A percentile compares a stretch with the other conserved stretches of the same genome.
These are phyloP conservation scores for Teunomyces kruisii DNA, from an alignment of 805 yeast species.

Conservation along the genomic window DNA sequence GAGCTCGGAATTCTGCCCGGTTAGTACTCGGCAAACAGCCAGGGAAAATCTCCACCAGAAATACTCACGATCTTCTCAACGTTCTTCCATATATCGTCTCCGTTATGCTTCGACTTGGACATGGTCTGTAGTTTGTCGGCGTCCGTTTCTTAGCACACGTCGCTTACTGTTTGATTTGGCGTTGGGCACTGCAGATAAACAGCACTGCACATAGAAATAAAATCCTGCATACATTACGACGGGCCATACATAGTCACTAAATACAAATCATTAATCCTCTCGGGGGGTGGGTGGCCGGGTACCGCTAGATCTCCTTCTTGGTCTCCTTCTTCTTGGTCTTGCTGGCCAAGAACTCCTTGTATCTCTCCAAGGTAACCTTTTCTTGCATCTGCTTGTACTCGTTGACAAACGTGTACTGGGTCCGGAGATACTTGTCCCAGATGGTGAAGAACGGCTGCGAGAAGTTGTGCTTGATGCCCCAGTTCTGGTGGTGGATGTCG, in stretches of 20 bases:
- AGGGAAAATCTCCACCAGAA: too few relatives aligned
- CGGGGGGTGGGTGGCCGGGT: too few relatives aligned
- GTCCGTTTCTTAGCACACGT: too few relatives aligned
- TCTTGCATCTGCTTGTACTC: conserved; percentile 65
- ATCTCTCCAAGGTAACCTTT: conserved; percentile 65
- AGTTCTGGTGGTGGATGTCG: conserved; percentile 95
- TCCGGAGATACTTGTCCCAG: conserved; percentile 78
- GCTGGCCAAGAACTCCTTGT: conserved; percentile 53
- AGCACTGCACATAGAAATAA: too few relatives aligned
- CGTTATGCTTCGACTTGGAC: conserved; percentile 39
- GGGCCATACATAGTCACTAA: neutral
- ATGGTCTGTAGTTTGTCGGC: conserved; percentile 15
- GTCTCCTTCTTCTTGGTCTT: conserved; percentile 20
- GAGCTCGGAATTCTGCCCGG: conserved; percentile 77
- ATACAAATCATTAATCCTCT: neutral
- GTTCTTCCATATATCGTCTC: conserved; percentile 92
- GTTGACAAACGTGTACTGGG: conserved; percentile 65
- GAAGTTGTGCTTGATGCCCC: conserved; percentile 90
- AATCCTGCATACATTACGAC: neutral
- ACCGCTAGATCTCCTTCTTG: conserved; percentile 9
- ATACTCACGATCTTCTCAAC: conserved; percentile 79
- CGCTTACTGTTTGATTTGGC: too few relatives aligned
- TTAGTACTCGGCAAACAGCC: too few relatives aligned
- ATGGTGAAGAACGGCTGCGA: conserved; percentile 95
- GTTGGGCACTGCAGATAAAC: neutral